phyloP scores from a whole-genome alignment of 2,329 filamentous ascomycete species.

The Ascocoryne sarcoides region DNA sequence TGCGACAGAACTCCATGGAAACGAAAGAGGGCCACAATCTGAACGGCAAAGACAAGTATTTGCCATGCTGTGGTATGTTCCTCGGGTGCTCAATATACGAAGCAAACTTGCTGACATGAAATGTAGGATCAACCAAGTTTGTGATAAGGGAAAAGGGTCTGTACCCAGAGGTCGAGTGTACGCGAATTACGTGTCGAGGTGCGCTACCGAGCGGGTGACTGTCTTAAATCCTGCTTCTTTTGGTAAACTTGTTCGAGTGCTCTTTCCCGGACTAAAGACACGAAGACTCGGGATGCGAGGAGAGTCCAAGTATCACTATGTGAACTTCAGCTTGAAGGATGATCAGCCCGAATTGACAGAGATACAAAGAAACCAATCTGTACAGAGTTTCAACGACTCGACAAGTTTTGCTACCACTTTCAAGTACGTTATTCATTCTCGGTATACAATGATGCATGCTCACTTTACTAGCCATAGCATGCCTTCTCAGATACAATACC shows the following conservation, averaged over 20 bases:
- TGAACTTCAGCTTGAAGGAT: conserved; percentile 54
- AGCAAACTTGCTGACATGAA: conserved; percentile 3
- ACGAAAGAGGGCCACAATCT: conserved; percentile 71
- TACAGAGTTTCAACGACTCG: conserved; percentile 41
- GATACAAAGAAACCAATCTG: conserved; percentile 38
- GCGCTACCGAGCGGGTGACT: conserved; percentile 86
- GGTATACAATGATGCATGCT: conserved; percentile 7
- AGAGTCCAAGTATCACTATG: conserved; percentile 97
- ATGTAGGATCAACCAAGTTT: conserved; percentile 63
- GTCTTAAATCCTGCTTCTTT: conserved; percentile 96
- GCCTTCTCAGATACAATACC: conserved; percentile 21
- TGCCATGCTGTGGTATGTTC: conserved; percentile 73
- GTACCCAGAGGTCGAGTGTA: conserved; percentile 91
- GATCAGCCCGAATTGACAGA: conserved; percentile 33
- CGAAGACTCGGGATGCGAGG: conserved; percentile 84
- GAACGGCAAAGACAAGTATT: conserved; percentile 80
- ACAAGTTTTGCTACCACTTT: conserved; percentile 40
- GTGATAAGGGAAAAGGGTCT: conserved; percentile 68
- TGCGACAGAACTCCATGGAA: conserved; percentile 66
- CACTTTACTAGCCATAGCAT: conserved; percentile 22
- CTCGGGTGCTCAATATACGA: not conserved
- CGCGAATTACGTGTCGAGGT: conserved; percentile 87
- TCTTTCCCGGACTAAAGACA: conserved; percentile 93
- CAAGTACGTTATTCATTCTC: conserved; percentile 34
- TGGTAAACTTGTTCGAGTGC: conserved; percentile 90